Evolutionary conservation across 176 grass and related monocot genomes (phyloP).

Genomic region (Zoysia pacifica): DNA sequence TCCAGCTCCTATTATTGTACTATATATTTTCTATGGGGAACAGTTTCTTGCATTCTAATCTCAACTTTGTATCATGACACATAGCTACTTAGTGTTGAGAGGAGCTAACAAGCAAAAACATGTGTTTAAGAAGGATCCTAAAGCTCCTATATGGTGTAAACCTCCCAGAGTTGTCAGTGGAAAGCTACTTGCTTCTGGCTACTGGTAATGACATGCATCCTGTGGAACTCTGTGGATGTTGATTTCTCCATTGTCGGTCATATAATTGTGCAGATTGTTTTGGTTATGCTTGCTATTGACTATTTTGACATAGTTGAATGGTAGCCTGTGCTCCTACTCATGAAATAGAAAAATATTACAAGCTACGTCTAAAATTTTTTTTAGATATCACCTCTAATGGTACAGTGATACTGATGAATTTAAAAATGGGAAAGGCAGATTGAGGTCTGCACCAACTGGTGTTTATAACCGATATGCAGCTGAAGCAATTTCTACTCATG

Average conservation of each 20-base stretch:
- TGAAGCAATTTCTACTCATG: not conserved
- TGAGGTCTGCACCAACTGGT: not conserved
- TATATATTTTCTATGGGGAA: not conserved
- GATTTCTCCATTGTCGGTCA: conserved; percentile 11
- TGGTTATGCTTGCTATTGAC: conserved; percentile 1
- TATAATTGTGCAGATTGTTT: not conserved
- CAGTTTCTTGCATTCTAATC: conserved; percentile 19
- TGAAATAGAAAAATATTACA: not conserved
- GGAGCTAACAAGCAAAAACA: conserved; percentile 98
- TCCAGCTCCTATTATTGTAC: not conserved
- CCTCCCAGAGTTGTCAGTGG: conserved; percentile 81
- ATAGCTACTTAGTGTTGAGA: conserved; percentile 88
- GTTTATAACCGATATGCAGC: not conserved
- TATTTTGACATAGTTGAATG: not conserved
- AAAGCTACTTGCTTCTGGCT: conserved; percentile 87
- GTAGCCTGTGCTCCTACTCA: not conserved
- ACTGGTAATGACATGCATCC: conserved; percentile 60
- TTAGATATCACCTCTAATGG: not conserved
- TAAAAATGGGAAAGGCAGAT: conserved; percentile 15
- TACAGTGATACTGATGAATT: not conserved
- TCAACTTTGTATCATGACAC: conserved; percentile 17
- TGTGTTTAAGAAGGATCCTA: conserved; percentile 92
- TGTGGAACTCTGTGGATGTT: not conserved
- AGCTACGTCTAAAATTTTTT: not conserved
- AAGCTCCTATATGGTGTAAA: conserved; percentile 88